Conservation (phyloP, 306 rosid genomes). For the Cyclanthera cordifolia region DNA sequence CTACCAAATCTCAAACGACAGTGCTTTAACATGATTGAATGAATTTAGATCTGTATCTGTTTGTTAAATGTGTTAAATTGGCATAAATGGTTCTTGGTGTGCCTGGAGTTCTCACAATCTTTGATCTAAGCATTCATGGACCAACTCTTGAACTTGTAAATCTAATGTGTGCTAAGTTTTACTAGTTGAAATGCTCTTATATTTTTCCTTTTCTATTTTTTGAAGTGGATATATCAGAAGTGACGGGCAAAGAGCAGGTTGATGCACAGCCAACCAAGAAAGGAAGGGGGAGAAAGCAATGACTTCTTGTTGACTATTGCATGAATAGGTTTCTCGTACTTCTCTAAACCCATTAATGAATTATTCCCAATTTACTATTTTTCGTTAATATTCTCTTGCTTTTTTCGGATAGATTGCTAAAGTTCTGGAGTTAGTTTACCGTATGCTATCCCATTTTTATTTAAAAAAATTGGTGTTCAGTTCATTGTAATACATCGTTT, state of each 20-base stretch:
- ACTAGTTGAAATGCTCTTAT: conserved; percentile 15
- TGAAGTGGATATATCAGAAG: conserved; percentile 64
- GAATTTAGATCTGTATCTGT: no score
- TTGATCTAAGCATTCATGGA: not conserved
- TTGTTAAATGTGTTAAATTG: not conserved
- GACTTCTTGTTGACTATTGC: conserved; percentile 19
- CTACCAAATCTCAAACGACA: no score
- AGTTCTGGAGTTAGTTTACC: not conserved
- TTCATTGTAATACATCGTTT: not conserved
- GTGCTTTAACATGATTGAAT: not conserved
- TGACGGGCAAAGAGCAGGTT: conserved; percentile 64
- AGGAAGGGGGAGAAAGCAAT: conserved; percentile 83
- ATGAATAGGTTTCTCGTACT: conserved; percentile 9
- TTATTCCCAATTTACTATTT: not conserved
- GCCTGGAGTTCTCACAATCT: not conserved
- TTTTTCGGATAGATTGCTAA: not conserved
- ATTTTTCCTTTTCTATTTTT: conserved; percentile 7
- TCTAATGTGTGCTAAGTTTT: not conserved
- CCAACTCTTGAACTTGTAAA: not conserved
- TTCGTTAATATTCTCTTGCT: not conserved
- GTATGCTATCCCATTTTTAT: not conserved
- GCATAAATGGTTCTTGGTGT: not conserved
- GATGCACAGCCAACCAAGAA: conserved; percentile 63
- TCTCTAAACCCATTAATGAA: conserved; percentile 9
- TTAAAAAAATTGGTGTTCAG: not conserved